These are phyloP conservation scores for Microbotryomycetes sp. DNA, from an alignment of 1,284 basidiomycete species.

Conservation along the genomic window DNA sequence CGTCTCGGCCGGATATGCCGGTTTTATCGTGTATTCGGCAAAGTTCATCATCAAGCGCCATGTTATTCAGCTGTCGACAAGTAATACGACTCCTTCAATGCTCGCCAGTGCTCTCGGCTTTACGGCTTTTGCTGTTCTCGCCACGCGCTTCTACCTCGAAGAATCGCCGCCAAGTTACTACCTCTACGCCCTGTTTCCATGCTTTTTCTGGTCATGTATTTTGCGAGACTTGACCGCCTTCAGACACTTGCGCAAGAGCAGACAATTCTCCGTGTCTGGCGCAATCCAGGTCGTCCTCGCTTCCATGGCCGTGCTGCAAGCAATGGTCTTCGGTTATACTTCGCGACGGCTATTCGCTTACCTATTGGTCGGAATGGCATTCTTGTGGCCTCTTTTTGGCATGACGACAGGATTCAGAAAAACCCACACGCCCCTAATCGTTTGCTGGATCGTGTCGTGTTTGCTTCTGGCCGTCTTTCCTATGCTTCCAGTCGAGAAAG, in stretches of 20 bases:
- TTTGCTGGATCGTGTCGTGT: conserved; percentile 54
- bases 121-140: conserved; percentile 36
- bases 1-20: conserved; percentile 64
- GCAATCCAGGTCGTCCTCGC: background rate
- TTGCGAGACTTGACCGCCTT: conserved; percentile 14
- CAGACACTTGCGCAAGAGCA: background rate
- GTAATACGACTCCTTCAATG: conserved; percentile 24
- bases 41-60: conserved; percentile 35
- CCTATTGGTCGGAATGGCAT: conserved; percentile 58
- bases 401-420: conserved; percentile 45
- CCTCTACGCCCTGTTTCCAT: conserved; percentile 65
- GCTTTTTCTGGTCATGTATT: conserved; percentile 53
- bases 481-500: conserved; percentile 62
- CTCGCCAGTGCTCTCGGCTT: conserved; percentile 45
- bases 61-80: conserved; percentile 1
- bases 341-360: conserved; percentile 63
- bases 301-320: conserved; percentile 50
- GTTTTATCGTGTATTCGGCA: conserved; percentile 53
- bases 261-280: background rate
- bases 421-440: conserved; percentile 39
- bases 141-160: conserved; percentile 57
- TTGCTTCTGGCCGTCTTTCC: conserved; percentile 60
- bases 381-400: conserved; percentile 56
- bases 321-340: conserved; percentile 59
- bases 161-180: conserved; percentile 66